These are phyloP conservation scores for Podospora appendiculata DNA, from an alignment of 495 filamentous ascomycete genomes.

Conservation along the genomic window DNA sequence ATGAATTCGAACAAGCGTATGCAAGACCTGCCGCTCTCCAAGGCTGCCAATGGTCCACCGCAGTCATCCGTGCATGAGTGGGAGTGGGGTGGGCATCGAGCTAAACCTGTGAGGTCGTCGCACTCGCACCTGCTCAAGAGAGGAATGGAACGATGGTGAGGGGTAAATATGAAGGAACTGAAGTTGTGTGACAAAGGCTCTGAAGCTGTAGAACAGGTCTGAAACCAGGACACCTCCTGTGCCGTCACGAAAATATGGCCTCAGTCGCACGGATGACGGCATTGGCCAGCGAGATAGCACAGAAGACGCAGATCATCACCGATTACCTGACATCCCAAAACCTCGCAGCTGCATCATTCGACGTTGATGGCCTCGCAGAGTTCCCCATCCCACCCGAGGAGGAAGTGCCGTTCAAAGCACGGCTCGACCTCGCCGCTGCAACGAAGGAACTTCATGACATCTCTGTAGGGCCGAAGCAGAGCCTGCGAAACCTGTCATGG, in stretches of 20 bases:
- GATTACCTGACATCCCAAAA: slow-evolving; percentile 17
- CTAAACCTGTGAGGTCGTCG: too few species aligned
- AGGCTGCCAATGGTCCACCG: too few species aligned
- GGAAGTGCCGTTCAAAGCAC: slow-evolving; percentile 9
- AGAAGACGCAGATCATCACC: slow-evolving; percentile 14
- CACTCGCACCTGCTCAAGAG: too few species aligned
- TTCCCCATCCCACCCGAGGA: slow-evolving; percentile 15
- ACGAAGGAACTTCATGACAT: slow-evolving; percentile 20
- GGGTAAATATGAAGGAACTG: too few species aligned
- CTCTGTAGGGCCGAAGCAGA: slow-evolving; percentile 15
- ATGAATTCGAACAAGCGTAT: too few species aligned
- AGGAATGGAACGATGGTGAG: too few species aligned
- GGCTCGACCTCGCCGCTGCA: slow-evolving; percentile 11
- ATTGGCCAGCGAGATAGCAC: slow-evolving; percentile 10
- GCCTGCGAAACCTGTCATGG: slow-evolving; percentile 15
- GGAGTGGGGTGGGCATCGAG: too few species aligned
- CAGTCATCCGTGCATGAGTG: too few species aligned
- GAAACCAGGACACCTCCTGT: background rate
- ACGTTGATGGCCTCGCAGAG: slow-evolving; percentile 15
- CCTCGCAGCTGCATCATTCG: slow-evolving; percentile 17
- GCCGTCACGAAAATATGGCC: background rate
- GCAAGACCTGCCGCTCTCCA: too few species aligned
- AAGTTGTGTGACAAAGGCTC: too few species aligned
- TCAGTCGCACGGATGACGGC: slow-evolving; percentile 9
- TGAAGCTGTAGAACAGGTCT: background rate